Evolutionary conservation across 2,329 filamentous ascomycete species (phyloP), one percentile per base, ranked within the genome.

Genomic region (Stemphylium vesicarium): DNA sequence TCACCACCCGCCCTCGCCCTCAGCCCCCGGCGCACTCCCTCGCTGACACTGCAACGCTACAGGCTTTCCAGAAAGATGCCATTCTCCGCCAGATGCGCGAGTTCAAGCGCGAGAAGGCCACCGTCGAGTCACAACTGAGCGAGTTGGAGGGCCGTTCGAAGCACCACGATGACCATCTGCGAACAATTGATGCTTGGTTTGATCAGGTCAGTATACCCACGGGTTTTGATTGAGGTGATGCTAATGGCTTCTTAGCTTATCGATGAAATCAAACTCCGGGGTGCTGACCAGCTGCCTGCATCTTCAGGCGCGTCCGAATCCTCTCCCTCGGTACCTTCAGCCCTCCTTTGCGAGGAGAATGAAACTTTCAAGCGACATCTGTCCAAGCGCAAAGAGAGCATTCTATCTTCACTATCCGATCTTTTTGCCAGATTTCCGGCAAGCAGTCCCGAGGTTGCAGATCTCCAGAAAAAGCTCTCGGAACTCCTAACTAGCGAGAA

Each of bases 21-120:
- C 51, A 59, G 62, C 62, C 54, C 49, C 41, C 57, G 44, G 48
- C 65, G 68, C 64, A 65, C 54, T 63, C 60, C 66, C 50, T 57
- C 68, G 71, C 69, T 71, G 73, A 76, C 58, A 36, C 56, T 59
- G 48, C 51, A 37, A 56, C 49, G 22, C 48, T 76, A 68, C 77
- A 96, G 92, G 87, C 89, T 73, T 95, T 90, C 71, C 90, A 94
- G 79, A 99, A 98, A 80, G 95, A 96, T 80, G 95, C 95, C 62
- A 96, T 99, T 74, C 89, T 91, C 70, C 91, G 96, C 54, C 94
- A 97, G 79, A 96, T 99, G 92, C 91, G 92, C 73, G 95, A 98
- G 78, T 97, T 96, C 78, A 96, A 96, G 79, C 88, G 95, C 66
- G 92, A 96, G 74, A 93, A 92, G 74, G 83, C 84, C 53, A 90